A percentile compares a stretch with the other conserved stretches of the same genome.
Evolutionary conservation across 2,329 filamentous ascomycete species (phyloP).

Genomic region (Penicillium occitanis): DNA sequence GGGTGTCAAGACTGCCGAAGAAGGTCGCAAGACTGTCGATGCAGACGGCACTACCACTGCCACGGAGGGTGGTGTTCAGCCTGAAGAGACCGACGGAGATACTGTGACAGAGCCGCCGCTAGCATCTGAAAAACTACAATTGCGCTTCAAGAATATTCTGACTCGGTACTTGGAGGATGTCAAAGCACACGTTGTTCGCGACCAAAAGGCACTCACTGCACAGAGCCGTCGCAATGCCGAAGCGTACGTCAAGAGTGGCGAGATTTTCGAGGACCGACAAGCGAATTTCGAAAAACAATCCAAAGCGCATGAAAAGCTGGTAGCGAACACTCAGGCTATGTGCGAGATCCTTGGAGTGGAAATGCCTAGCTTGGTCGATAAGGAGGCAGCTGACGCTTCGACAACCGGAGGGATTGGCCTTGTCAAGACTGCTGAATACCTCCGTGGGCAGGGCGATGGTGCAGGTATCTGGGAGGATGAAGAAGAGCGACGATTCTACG

Average conservation of each 20-base stretch:
- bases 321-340: constrained; percentile 85
- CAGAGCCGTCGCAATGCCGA: constrained; percentile 95
- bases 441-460: constrained; percentile 84
- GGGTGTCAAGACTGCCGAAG: constrained; percentile 70
- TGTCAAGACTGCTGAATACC: constrained; percentile 89
- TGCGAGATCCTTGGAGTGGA: constrained; percentile 85
- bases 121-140: constrained; percentile 71
- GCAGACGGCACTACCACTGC: constrained; percentile 69
- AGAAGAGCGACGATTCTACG: constrained; percentile 95
- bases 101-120: constrained; percentile 65
- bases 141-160: constrained; percentile 82
- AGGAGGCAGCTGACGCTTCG: constrained; percentile 65
- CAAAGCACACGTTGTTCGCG: constrained; percentile 80
- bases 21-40: constrained; percentile 79
- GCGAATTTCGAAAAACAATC: constrained; percentile 92
- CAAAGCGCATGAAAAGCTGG: constrained; percentile 86
- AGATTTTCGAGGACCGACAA: constrained; percentile 96
- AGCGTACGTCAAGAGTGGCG: constrained; percentile 96
- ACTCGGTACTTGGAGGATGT: constrained; percentile 90
- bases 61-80: constrained; percentile 36
- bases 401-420: constrained; percentile 81
- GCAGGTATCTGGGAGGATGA: constrained; percentile 98
- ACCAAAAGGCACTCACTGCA: constrained; percentile 82
- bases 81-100: constrained; percentile 38
- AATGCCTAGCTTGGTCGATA: constrained; percentile 89